Base-by-base conservation (phyloP, 225 moss, liverwort and hornwort genomes). In the Physcomitrium patens region DNA sequence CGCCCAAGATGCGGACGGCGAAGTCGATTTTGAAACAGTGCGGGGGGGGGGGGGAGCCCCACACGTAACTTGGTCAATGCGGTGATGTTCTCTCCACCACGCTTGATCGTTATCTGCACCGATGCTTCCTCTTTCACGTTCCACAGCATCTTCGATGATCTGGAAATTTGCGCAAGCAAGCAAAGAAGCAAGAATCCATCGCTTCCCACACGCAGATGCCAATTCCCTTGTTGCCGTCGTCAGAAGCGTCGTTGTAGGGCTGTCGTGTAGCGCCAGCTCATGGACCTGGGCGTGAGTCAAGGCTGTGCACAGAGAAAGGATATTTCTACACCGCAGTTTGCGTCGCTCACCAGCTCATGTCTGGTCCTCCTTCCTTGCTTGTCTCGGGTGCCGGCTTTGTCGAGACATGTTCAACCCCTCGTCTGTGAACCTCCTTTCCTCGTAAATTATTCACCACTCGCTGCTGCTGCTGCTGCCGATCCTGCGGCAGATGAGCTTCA, bases 61-160 rank as follows among this genome's bases (percentile, higher is more conserved):
- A 78, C 85, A 85, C 65, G 78, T 69, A 85, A 79, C 78, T 78
- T 69, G 81, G 81, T 85, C 81, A 80, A 72, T 78, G 78, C 75
- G 66, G 67, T 55, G 77, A 80, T 60, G 68, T 55, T 62, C 84
- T 61, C 79, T 72, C 68, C 76, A 72, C 79, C 72, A 67, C 62
- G 43, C 57, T 9, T 76, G 45, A 84, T 74, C 74, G 62, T 80
- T 77, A 80, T 84, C 77, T 70, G 16, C 69, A 60, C 58, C 71
- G 31, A 31, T 45, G 68, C 61, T 69, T 55, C 48, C 7, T 48
- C 48, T 14, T 48, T 14, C 11, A 10, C 44, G 41, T 60, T 63
- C 61, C 23, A 53, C 22, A 68, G 62, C 45, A n/a, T 54, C 37
- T 56, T 54, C 48, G 63, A 46, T 68, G 63, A 47, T 63, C 31